Percentiles rank a stretch among this genome's conserved stretches.
These are phyloP conservation scores for Canariomyces notabilis DNA, from an alignment of 2,329 filamentous ascomycete species.

Conservation along the genomic window DNA sequence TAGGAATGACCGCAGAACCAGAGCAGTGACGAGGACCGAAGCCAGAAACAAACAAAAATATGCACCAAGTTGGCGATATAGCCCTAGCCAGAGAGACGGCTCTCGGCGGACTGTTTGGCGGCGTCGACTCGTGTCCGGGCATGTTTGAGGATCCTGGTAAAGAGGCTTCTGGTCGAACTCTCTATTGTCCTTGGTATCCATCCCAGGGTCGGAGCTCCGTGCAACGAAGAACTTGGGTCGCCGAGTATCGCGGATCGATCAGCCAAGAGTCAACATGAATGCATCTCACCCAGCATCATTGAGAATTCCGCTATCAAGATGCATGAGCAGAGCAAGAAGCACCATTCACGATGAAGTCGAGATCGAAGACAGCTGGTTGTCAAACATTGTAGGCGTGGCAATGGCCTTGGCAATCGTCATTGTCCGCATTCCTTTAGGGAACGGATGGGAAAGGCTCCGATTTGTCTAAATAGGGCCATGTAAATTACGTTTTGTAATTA, in stretches of 20 bases:
- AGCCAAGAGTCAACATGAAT: too few relatives aligned
- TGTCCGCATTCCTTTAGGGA: too few relatives aligned
- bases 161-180: neutral
- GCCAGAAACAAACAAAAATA: neutral
- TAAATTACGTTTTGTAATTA: too few relatives aligned
- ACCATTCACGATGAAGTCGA: neutral
- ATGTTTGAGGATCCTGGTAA: neutral
- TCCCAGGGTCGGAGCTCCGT: neutral
- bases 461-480: too few relatives aligned
- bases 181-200: neutral
- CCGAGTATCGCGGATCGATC: neutral
- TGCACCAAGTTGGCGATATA: neutral
- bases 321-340: too few relatives aligned
- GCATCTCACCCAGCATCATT: too few relatives aligned
- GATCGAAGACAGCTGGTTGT: neutral
- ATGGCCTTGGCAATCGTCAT: constrained; percentile 12
- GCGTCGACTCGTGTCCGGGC: neutral
- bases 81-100: neutral
- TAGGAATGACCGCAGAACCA: neutral
- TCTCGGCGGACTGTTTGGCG: neutral
- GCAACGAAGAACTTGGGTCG: neutral
- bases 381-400: neutral
- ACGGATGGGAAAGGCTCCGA: too few relatives aligned
- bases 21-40: neutral
- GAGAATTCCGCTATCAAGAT: too few relatives aligned